Evolutionary conservation across 2,329 filamentous ascomycete species (phyloP).

Genomic region (Basipetospora chlamydospora): DNA sequence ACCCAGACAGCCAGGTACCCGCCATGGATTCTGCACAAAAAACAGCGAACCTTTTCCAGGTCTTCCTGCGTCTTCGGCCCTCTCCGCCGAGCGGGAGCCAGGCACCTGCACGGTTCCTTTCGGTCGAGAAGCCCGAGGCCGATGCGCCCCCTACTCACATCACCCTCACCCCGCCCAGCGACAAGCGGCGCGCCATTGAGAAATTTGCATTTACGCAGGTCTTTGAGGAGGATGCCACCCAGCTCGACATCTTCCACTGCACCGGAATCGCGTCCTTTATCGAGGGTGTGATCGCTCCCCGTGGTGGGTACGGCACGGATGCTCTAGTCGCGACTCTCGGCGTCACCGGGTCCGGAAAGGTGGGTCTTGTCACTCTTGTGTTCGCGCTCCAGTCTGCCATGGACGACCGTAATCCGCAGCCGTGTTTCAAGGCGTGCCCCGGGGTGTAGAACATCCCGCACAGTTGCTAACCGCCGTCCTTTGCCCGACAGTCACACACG

Average conservation of each 20-base stretch:
- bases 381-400: too few species aligned
- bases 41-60: slow-evolving; percentile 61
- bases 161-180: slow-evolving; percentile 65
- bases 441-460: too few species aligned
- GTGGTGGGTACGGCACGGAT: slow-evolving; percentile 68
- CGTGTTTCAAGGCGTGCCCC: too few species aligned
- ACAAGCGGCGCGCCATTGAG: slow-evolving; percentile 78
- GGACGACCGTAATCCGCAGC: too few species aligned
- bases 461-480: background rate
- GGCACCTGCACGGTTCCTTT: slow-evolving; percentile 54
- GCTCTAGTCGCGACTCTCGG: slow-evolving; percentile 82
- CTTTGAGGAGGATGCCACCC: slow-evolving; percentile 73
- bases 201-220: slow-evolving; percentile 90
- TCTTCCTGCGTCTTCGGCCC: slow-evolving; percentile 76
- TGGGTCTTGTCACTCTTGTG: too few species aligned
- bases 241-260: slow-evolving; percentile 75
- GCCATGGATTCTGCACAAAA: slow-evolving; percentile 18
- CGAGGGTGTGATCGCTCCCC: slow-evolving; percentile 62
- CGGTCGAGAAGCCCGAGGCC: slow-evolving; percentile 48
- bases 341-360: slow-evolving; percentile 93
- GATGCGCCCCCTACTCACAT: slow-evolving; percentile 47
- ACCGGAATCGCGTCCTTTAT: slow-evolving; percentile 62
- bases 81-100: slow-evolving; percentile 18
- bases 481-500: slow-evolving; percentile 61
- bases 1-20: too few species aligned